Base-by-base conservation (phyloP, 2,329 filamentous ascomycete genomes). In the Chaetomiaceae sp. region DNA sequence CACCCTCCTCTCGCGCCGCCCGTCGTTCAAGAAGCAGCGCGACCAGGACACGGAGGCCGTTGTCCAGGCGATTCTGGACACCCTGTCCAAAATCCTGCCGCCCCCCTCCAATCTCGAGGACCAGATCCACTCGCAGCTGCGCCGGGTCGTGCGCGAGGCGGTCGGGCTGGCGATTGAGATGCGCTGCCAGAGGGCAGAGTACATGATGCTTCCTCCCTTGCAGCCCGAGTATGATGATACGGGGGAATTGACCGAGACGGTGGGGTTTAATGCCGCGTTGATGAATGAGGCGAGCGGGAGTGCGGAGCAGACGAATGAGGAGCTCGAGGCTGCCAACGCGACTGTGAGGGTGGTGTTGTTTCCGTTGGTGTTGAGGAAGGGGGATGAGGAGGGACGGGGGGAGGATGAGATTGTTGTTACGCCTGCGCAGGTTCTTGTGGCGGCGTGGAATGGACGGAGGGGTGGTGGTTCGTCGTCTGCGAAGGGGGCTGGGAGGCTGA, bases 361-460 rank as follows among this genome's bases (percentile, higher is more conserved):
- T 77, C 95, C 95, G 9, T 80, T 97, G 1, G 92, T 99, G 17
- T 89, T 97, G 64, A 96, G 96, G 75, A 95, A 94, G 75, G 92
- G 91, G 49, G 89, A 95, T 65, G 92, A 97, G 67, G 76, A 78
- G 37, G 94, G 91, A 22, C 80, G 87, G 49, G 92, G 91, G 51
- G 90, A 96, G 51, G 91, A 96, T 61, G 91, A 97, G 76, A 89
- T 95, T 59, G 91, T 97, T 43, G 90, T 99, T 40, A 95, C 88
- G 67, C 92, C 92, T 9, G 94, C 95, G 6, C 92, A 97, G 70
- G 94, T 99, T 33, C 81, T 97, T 56, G 82, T 96, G 39, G 87
- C 62, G 11, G 7, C 38, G 6, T 5, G 19, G 5, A 27, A 3
- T 8, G 40, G 43, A 22, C 20, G 48, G 51, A 56, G 8, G 27